Evolutionary conservation across 257 asterid genomes (phyloP), one percentile per base, ranked within the genome.

Genomic region (Lycium ferocissimum): DNA sequence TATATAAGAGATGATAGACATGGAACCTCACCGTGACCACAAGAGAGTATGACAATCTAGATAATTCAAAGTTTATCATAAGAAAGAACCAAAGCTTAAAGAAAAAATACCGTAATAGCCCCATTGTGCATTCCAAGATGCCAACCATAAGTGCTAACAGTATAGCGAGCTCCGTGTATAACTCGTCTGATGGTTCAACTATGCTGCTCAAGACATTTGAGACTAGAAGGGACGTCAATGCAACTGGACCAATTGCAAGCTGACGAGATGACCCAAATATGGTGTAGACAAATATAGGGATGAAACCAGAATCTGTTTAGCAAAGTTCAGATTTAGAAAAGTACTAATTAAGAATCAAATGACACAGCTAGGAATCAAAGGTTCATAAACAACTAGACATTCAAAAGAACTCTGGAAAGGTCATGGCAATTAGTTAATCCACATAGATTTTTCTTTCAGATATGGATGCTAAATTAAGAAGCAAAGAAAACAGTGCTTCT

Each of bases 161-260:
- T 86, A 97, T 93, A 1, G 99, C 99, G 83, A 97, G 98, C 88
- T 95, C 98, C 5, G 98, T 97, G 87, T 97, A 97, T 88, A 97
- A 92, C 87, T 85, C 87, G 13, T 95, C 98, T 0, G 98, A 95
- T 79, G 98, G 89, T 87, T 92, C 95, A 65, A 92, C 98, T 83
- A 95, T 94, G 89, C 88, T 86, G 83, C 98, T 90, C 94, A 97
- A 86, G 69, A 95, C 96, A 88, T 97, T 97, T 67, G 99, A 97
- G 71, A 94, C 98, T 84, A 97, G 92, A 88, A 97, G 97, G 81
- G 99, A 97, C 9, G 97, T 94, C 91, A 97, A 86, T 75, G 99
- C 99, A 83, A 97, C 99, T 10, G 99, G 99, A 67, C 99, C 99
- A 49, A 97, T 97, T 35, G 99, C 99, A 87, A 97, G 97, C 94